Evolutionary conservation across 2,329 filamentous ascomycete genomes (phyloP).

Genomic region (Ascochyta rabiei): DNA sequence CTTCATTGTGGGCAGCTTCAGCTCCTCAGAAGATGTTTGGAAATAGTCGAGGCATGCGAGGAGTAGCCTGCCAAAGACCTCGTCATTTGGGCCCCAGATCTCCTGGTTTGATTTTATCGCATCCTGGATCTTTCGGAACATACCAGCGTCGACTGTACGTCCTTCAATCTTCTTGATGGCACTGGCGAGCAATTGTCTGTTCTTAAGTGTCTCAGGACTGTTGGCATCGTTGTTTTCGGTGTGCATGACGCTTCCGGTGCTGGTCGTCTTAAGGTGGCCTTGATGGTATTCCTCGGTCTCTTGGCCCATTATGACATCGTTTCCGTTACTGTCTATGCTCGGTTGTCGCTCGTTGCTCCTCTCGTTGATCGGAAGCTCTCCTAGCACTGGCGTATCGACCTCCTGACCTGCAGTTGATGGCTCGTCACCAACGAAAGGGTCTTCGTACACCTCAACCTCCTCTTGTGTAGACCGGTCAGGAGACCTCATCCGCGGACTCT

Average conservation of each 20-base stretch:
- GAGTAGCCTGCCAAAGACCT: constrained; percentile 72
- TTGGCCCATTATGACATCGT: constrained; percentile 37
- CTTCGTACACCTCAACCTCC: constrained; percentile 60
- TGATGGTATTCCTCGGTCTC: constrained; percentile 32
- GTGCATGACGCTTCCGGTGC: constrained; percentile 45
- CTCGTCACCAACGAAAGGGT: constrained; percentile 54
- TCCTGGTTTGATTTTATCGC: constrained; percentile 70
- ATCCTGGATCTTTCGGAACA: constrained; percentile 78
- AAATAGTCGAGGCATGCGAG: constrained; percentile 74
- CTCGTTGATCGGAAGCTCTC: constrained; percentile 59
- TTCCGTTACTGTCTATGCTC: constrained; percentile 37
- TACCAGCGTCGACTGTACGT: constrained; percentile 77
- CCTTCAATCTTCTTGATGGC: constrained; percentile 75
- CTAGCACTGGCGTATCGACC: constrained; percentile 53
- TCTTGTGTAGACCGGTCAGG: constrained; percentile 46
- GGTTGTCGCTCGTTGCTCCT: constrained; percentile 46
- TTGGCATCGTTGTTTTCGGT: constrained; percentile 37
- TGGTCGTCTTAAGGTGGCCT: constrained; percentile 47
- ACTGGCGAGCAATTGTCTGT: constrained; percentile 69
- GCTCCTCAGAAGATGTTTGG: constrained; percentile 58
- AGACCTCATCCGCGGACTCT: constrained; percentile 40
- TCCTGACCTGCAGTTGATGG: constrained; percentile 34
- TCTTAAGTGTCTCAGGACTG: constrained; percentile 52
- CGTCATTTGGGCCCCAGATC: constrained; percentile 69
- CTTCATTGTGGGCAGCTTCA: constrained; percentile 65